Base-by-base conservation (phyloP, 108 stramenopile genomes). In the Discostella stelligeroides region DNA sequence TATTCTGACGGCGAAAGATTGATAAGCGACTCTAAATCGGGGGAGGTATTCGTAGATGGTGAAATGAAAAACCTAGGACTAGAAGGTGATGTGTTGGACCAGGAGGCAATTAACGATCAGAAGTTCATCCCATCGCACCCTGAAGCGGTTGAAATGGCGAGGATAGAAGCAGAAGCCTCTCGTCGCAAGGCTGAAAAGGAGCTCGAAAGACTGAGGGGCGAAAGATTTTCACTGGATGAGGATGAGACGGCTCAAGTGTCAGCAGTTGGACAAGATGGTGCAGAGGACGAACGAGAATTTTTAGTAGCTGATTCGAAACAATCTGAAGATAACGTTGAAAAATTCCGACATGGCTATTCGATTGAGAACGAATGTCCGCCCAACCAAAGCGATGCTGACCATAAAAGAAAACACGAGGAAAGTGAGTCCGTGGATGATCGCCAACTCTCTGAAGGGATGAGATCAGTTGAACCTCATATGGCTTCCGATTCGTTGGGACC, bases 141-240 rank as follows among this genome's bases (percentile, higher is more conserved):
- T 0, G 57, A 58, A 9, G 39, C n/a, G 13, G 34, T 58, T 5
- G 38, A 58, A 34, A 60, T 53, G 34, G 60, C 73, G 1, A 66
- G 73, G 18, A 27, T 75, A 39, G 66, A 75, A 55, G 73, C 73
- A 10, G 66, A 75, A 75, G 60, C 48, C 23, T 47, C 73, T 2
- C 47, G 73, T 20, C 18, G 48, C 7, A 65, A 60, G 39, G 73
- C 73, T 6, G 73, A 74, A 21, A 57, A 66, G 59, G 73, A 75
- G 60, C 25, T 67, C 7, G 60, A 67, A 48, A 46, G 11, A 18
- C 45, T 63, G 47, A 63, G 38, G 21, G 27, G 17, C 15, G 18
- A 46, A 11, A 41, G 62, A 46, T 46, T 60, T 57, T 34, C 47
- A 50, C 21, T 28, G 59, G 73, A 75, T 5, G 56, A 66, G 3